phyloP scores from a whole-genome alignment of 176 grass and related monocot species.

The Carex kokanica region DNA sequence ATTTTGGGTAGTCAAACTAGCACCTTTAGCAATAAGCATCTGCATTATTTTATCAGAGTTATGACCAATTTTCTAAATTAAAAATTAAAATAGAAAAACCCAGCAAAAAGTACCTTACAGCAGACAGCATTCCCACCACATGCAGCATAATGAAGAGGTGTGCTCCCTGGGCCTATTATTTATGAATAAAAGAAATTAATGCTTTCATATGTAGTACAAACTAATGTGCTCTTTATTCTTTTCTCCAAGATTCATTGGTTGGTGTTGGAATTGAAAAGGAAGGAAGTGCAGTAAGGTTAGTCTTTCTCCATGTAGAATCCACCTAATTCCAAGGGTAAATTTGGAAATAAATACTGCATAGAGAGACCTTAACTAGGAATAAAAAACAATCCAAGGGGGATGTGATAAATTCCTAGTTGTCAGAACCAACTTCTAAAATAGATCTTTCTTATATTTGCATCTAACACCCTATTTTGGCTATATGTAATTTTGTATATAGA shows the following conservation, averaged over 20 bases:
- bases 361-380: neutral
- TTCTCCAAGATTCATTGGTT: neutral
- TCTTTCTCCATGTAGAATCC: neutral
- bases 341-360: neutral
- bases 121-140: constrained; percentile 91
- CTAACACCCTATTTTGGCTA: neutral
- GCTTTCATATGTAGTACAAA: neutral
- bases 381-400: neutral
- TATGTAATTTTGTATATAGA: neutral
- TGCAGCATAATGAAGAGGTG: constrained; percentile 88
- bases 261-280: neutral
- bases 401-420: neutral
- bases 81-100: neutral
- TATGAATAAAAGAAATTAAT: constrained; percentile 10
- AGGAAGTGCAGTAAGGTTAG: neutral
- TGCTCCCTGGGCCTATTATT: constrained; percentile 67
- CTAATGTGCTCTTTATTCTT: neutral
- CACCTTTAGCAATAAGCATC: constrained; percentile 86
- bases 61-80: neutral
- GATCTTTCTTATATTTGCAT: neutral
- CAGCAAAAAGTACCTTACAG: constrained; percentile 72
- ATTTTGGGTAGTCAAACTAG: constrained; percentile 60
- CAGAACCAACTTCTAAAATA: neutral
- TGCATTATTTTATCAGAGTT: constrained; percentile 36
- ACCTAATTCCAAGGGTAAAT: neutral